A percentile compares a stretch with the other conserved stretches of the same genome.
These are phyloP conservation scores for Trichosporon faecale DNA, from an alignment of 1,284 basidiomycete genomes.

Conservation along the genomic window DNA sequence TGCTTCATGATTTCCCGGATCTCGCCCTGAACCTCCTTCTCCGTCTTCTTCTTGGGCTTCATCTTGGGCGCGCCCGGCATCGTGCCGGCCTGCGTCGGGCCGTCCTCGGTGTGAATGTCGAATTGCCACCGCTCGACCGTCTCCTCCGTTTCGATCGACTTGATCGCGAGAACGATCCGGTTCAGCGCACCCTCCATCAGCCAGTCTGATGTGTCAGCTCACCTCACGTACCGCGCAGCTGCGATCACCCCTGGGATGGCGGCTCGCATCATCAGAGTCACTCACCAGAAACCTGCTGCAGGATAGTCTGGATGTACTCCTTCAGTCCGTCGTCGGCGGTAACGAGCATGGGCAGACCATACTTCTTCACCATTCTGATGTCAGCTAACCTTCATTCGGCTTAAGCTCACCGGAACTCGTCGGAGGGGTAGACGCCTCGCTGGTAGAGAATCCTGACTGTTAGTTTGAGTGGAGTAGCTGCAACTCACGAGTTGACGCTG, in stretches of 20 bases:
- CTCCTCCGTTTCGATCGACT: conserved; percentile 85
- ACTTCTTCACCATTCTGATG: conserved; percentile 92
- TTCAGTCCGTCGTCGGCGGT: conserved; percentile 89
- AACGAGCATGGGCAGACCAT: conserved; percentile 90
- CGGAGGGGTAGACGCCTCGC: conserved; percentile 91
- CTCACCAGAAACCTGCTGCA: conserved; percentile 84
- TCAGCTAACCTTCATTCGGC: not conserved
- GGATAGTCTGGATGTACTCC: conserved; percentile 86
- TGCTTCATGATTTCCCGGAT: conserved; percentile 98
- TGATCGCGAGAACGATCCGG: conserved; percentile 91
- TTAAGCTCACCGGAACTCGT: conserved; percentile 68
- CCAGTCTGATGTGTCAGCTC: conserved; percentile 65
- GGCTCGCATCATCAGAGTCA: conserved; percentile 20
- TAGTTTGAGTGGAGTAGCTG: conserved; percentile 20
- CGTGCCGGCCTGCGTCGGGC: conserved; percentile 16
- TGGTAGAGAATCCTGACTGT: conserved; percentile 83
- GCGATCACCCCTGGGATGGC: too few relatives aligned
- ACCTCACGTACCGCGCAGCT: not conserved
- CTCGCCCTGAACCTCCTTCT: conserved; percentile 93
- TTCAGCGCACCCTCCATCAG: conserved; percentile 83
- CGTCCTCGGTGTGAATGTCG: conserved; percentile 73
- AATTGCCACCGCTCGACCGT: conserved; percentile 98
- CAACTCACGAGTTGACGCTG: conserved; percentile 77
- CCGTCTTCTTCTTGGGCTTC: conserved; percentile 54
- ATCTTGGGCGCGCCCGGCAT: conserved; percentile 24